These are phyloP conservation scores for Testicularia cyperi DNA, from an alignment of 1,284 basidiomycete species.

Conservation along the genomic window DNA sequence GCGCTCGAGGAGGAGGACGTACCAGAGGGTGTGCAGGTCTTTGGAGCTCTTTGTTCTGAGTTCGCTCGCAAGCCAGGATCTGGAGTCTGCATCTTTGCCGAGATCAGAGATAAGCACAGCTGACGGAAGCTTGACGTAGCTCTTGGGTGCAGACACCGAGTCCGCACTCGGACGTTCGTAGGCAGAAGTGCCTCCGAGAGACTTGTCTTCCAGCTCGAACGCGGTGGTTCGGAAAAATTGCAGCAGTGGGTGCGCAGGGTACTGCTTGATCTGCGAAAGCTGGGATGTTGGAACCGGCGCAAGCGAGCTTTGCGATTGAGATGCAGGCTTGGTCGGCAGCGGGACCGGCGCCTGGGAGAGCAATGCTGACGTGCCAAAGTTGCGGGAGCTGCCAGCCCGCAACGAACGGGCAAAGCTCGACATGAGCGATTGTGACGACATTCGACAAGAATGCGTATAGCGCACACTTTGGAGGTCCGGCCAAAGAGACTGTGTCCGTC, in stretches of 20 bases:
- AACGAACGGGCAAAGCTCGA: no score
- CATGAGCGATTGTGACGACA: no score
- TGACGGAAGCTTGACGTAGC: conserved; percentile 31
- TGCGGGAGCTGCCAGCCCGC: no score
- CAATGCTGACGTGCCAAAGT: no score
- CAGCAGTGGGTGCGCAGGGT: conserved; percentile 54
- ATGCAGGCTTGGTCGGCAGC: conserved; percentile 25
- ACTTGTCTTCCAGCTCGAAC: conserved; percentile 19
- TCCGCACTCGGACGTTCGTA: conserved; percentile 22
- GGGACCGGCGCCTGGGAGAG: conserved; percentile 33
- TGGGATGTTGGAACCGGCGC: conserved; percentile 15
- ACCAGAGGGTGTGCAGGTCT: conserved; percentile 59
- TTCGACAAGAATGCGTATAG: no score
- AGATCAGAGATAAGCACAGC: conserved; percentile 37
- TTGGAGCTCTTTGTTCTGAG: conserved; percentile 50
- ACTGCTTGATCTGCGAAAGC: conserved; percentile 35
- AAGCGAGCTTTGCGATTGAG: conserved; percentile 19
- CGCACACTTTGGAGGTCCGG: no score
- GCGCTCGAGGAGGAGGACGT: conserved; percentile 53
- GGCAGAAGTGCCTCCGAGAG: conserved; percentile 16
- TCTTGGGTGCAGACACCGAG: conserved; percentile 5
- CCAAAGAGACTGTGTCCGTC: no score
- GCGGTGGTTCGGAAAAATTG: conserved; percentile 48
- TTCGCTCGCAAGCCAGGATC: conserved; percentile 53
- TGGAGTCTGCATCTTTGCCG: conserved; percentile 23